Evolutionary conservation across 805 yeast genomes (phyloP).

Genomic region (Saturnispora hagleri): DNA sequence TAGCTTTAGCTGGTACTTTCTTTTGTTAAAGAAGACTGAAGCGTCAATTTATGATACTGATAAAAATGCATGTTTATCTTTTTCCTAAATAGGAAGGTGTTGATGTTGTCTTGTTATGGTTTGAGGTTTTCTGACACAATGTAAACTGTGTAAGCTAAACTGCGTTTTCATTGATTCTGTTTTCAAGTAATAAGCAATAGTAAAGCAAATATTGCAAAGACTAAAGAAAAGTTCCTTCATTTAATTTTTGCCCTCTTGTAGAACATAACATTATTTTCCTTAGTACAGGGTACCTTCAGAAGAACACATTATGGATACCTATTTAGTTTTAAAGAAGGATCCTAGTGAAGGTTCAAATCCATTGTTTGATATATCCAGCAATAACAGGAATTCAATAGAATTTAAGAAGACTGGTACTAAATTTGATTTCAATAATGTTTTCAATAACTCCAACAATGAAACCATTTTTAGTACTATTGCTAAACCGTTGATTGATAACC

Average conservation of each 20-base stretch:
- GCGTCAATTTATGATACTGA: background rate
- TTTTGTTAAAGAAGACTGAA: background rate
- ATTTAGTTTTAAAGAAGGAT: constrained; percentile 8
- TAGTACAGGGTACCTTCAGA: background rate
- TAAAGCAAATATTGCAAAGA: background rate
- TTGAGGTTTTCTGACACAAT: background rate
- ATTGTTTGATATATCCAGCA: constrained; percentile 13
- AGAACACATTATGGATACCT: constrained; percentile 9
- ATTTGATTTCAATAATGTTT: constrained; percentile 20
- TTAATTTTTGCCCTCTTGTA: background rate
- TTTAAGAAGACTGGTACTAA: constrained; percentile 19
- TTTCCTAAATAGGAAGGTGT: constrained; percentile 2
- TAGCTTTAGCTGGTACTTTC: background rate
- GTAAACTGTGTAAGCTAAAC: background rate
- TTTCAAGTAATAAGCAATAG: background rate
- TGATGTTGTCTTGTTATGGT: background rate
- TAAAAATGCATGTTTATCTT: background rate
- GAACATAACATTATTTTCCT: background rate
- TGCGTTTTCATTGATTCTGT: background rate
- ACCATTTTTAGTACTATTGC: constrained; percentile 22
- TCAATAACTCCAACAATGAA: constrained; percentile 5
- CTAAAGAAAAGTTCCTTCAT: background rate
- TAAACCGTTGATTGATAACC: constrained; percentile 26
- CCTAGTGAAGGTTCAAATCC: constrained; percentile 2
- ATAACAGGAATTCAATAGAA: constrained; percentile 18